Base-by-base conservation (phyloP, 2,329 filamentous ascomycete genomes). In the Colletotrichum aenigma region DNA sequence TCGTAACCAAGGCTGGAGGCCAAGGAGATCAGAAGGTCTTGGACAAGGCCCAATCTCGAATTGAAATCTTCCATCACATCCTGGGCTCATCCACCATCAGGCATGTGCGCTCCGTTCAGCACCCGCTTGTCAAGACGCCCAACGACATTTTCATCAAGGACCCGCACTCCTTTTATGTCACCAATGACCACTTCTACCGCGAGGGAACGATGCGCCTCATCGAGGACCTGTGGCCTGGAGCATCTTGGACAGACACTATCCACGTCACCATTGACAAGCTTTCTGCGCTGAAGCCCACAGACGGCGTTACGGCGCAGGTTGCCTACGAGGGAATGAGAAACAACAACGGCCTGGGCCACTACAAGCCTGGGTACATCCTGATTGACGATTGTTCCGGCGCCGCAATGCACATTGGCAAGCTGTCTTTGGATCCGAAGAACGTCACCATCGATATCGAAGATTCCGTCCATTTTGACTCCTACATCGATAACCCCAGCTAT, bases 401-500 rank as follows among this genome's bases (percentile, higher is more conserved):
- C 0, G 78, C 82, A 1, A 69, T 93, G n/a, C 86, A 88, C 70
- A 80, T 91, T 13, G 85, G 83, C 18, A 69, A 79, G 21, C 67
- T 84, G 16, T 73, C 76, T 12, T 26, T 56, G 16, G 56, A 68
- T 8, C 38, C 73, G 5, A 38, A 61, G 26, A 83, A 83, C 56
- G 76, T 79, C 56, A 82, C 81, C 6, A 81, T 91, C 70, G 81
- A 81, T 2, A 70, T 92, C 7, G 77, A 81, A 10, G 87, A 89
- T 4, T 80, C 81, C 0, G 76, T 92, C 18, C 75, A 83, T 1
- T 75, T 91, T 4, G 86, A 89, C 43, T 84, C 84, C 2, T 78
- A 84, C 4, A 82, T 89, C 15, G 91, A 93, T 78, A 93, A 93
- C 75, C 91, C 91, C 0, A 88, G 81, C 78, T 93, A 89, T 81